Evolutionary conservation across 306 rosid species (phyloP).

Genomic region (Citrullus amarus): DNA sequence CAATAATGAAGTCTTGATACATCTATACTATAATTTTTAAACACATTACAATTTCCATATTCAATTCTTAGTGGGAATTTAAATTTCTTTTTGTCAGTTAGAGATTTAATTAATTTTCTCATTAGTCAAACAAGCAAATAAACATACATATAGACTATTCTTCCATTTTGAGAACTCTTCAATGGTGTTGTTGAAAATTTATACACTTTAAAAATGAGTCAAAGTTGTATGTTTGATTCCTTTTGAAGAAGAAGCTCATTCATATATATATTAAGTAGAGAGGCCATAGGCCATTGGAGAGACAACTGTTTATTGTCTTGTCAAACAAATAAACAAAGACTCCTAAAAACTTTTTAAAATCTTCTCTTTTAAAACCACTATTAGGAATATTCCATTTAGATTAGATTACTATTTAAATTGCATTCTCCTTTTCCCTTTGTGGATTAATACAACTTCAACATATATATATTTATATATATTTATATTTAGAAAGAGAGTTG

Average conservation of each 20-base stretch:
- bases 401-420: slow-evolving; percentile 2
- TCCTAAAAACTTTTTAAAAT: neutral
- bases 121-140: neutral
- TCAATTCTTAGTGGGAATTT: too few relatives aligned
- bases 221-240: neutral
- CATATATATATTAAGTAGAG: neutral
- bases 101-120: neutral
- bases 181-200: neutral
- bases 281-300: neutral
- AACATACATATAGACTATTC: neutral
- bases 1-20: too few relatives aligned
- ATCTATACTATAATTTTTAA: too few relatives aligned
- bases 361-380: slow-evolving; percentile 6
- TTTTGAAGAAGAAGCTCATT: neutral
- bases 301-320: neutral
- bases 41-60: neutral
- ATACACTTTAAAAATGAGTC: neutral
- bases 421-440: neutral
- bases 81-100: neutral
- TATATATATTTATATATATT: too few relatives aligned
- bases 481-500: neutral
- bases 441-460: neutral
- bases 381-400: slow-evolving; percentile 8
- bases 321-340: slow-evolving; percentile 7
- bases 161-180: neutral